These are phyloP conservation scores for Coniferiporia weirii DNA, from an alignment of 1,284 basidiomycete species.

Conservation along the genomic window DNA sequence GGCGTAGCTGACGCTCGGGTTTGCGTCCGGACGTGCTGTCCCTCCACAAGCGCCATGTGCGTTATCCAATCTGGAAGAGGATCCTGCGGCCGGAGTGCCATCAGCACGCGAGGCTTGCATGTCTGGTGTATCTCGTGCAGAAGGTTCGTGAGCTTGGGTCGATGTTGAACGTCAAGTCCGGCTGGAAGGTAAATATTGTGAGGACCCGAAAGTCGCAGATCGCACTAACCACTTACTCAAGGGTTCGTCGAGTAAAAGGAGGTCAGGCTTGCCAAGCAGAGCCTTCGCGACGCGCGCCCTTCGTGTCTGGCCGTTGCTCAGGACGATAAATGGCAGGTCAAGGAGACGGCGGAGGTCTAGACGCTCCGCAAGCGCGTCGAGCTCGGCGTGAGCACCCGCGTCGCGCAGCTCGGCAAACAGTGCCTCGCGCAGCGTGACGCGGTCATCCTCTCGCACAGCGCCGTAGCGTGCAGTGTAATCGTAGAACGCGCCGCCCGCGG, in stretches of 20 bases:
- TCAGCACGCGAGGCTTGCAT: slow-evolving; percentile 56
- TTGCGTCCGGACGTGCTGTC: slow-evolving; percentile 43
- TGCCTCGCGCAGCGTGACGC: slow-evolving; percentile 63
- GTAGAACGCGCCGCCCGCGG: slow-evolving; percentile 71
- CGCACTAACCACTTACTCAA: slow-evolving; percentile 46
- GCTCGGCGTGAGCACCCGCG: slow-evolving; percentile 21
- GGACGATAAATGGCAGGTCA: slow-evolving; percentile 76
- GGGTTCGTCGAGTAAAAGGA: slow-evolving; percentile 84
- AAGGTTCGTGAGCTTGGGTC: slow-evolving; percentile 52
- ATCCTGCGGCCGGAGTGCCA: slow-evolving; percentile 80
- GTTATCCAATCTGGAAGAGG: slow-evolving; percentile 80
- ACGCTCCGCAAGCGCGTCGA: slow-evolving; percentile 45
- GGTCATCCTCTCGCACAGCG: slow-evolving; percentile 78
- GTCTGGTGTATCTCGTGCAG: slow-evolving; percentile 55
- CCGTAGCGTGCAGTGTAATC: slow-evolving; percentile 91
- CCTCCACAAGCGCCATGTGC: slow-evolving; percentile 61
- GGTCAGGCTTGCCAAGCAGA: slow-evolving; percentile 60
- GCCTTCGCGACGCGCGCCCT: slow-evolving; percentile 81
- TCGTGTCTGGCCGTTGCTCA: slow-evolving; percentile 91
- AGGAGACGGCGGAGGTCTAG: slow-evolving; percentile 60
- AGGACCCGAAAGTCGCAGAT: slow-evolving; percentile 17
- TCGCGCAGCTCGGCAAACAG: slow-evolving; percentile 48
- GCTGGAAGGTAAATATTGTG: slow-evolving; percentile 39
- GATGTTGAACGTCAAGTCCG: slow-evolving; percentile 62
- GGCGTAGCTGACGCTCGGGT: slow-evolving; percentile 26